Percentiles rank a stretch among this genome's conserved stretches.
These are phyloP conservation scores for Gracilaria gracilis DNA, from an alignment of 23 red algal species.

Conservation along the genomic window DNA sequence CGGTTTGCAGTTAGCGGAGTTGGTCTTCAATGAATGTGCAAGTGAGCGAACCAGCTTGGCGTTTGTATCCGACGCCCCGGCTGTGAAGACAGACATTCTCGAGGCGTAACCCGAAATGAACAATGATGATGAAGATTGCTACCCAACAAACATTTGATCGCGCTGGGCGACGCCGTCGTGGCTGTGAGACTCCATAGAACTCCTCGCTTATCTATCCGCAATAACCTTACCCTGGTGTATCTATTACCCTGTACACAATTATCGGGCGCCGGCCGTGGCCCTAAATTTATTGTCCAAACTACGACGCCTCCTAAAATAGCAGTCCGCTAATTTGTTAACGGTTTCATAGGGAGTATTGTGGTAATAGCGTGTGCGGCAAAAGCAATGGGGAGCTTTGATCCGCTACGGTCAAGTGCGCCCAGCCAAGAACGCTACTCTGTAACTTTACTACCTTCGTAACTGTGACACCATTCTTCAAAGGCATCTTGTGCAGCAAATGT, in stretches of 20 bases:
- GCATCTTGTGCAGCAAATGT: too few species aligned
- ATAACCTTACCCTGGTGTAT: too few species aligned
- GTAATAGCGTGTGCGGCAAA: too few species aligned
- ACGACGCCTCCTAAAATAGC: background rate
- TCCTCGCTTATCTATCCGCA: too few species aligned
- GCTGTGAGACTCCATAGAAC: background rate
- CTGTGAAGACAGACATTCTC: background rate
- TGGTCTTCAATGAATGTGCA: background rate
- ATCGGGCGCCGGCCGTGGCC: too few species aligned
- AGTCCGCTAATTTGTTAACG: background rate
- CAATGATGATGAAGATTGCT: background rate
- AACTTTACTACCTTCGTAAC: too few species aligned
- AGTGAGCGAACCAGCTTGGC: constrained; percentile 11
- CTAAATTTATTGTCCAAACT: background rate
- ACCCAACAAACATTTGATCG: background rate
- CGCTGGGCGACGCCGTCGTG: background rate
- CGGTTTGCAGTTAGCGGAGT: constrained; percentile 13
- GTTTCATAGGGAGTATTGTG: too few species aligned
- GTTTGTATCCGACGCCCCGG: background rate
- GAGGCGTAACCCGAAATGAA: background rate
- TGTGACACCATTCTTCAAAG: too few species aligned
- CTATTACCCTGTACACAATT: too few species aligned
- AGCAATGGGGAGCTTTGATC: too few species aligned
- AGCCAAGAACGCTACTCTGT: too few species aligned
- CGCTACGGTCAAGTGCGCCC: too few species aligned